phyloP scores from a whole-genome alignment of 208 protist species.

The Phytomonas sp. region DNA sequence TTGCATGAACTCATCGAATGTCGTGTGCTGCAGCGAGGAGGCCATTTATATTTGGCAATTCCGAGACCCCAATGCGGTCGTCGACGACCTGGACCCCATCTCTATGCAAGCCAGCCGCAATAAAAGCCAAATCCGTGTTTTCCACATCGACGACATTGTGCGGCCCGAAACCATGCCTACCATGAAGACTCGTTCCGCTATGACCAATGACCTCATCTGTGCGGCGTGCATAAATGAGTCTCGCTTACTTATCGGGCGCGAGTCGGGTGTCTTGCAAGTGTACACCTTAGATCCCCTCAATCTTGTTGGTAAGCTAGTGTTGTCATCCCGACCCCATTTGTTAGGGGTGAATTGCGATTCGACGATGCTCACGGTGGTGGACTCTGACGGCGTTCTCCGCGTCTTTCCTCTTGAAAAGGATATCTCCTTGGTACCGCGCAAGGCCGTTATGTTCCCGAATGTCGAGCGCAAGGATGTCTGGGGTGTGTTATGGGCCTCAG shows the following conservation, averaged over 20 bases:
- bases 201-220: constrained; percentile 91
- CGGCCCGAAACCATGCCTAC: constrained; percentile 38
- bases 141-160: constrained; percentile 91
- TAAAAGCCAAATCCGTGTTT: constrained; percentile 62
- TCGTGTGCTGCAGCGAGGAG: constrained; percentile 88
- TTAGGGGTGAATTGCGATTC: constrained; percentile 90
- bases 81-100: constrained; percentile 78
- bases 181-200: constrained; percentile 46
- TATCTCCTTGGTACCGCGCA: constrained; percentile 49
- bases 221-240: constrained; percentile 75
- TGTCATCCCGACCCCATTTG: constrained; percentile 70
- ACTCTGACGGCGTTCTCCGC: constrained; percentile 81
- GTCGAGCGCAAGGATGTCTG: constrained; percentile 95
- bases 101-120: constrained; percentile 73
- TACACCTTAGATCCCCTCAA: constrained; percentile 84
- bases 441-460: constrained; percentile 36
- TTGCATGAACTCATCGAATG: constrained; percentile 87
- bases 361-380: constrained; percentile 83
- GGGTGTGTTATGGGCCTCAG: constrained; percentile 89
- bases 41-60: constrained; percentile 95
- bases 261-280: constrained; percentile 82
- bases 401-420: constrained; percentile 54
- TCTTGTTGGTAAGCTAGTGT: constrained; percentile 68
- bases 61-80: constrained; percentile 59
- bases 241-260: constrained; percentile 80